Percentiles rank a stretch among this genome's conserved stretches.
These are phyloP conservation scores for Thalassiosira livingstoniorum DNA, from an alignment of 352 stramenopile genomes.

Conservation along the genomic window DNA sequence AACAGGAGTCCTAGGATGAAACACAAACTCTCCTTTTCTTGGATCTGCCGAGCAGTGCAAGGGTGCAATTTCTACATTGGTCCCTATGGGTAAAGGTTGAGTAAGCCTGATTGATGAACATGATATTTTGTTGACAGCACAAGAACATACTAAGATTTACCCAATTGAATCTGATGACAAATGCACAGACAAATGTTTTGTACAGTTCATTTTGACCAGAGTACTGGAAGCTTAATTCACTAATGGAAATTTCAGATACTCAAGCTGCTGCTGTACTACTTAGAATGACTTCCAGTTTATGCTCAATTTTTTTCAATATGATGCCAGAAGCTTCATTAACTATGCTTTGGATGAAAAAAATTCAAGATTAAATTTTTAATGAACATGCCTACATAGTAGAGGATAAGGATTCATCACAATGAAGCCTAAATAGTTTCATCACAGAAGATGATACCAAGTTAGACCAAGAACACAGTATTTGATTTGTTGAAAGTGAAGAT, in stretches of 20 bases:
- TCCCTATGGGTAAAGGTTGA: slow-evolving; percentile 47
- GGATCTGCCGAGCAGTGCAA: slow-evolving; percentile 43
- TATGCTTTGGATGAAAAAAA: slow-evolving; percentile 23
- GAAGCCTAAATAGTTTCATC: no score
- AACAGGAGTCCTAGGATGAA: slow-evolving; percentile 24
- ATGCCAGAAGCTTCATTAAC: slow-evolving; percentile 29
- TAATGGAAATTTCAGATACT: slow-evolving; percentile 48
- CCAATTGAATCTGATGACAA: slow-evolving; percentile 37
- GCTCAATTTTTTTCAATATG: slow-evolving; percentile 14
- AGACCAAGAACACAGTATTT: no score
- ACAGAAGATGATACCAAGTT: no score
- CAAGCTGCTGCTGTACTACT: slow-evolving; percentile 36
- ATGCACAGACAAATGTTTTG: slow-evolving; percentile 17
- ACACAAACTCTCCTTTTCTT: slow-evolving; percentile 36
- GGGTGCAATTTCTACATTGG: slow-evolving; percentile 39
- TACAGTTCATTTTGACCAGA: slow-evolving; percentile 42
- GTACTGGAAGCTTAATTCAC: slow-evolving; percentile 42
- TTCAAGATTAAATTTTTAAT: no score
- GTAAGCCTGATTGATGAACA: slow-evolving; percentile 11
- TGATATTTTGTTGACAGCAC: slow-evolving; percentile 37
- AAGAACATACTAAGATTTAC: slow-evolving; percentile 35
- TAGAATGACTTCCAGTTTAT: slow-evolving; percentile 9
- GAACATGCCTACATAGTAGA: no score
- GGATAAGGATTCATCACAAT: no score
- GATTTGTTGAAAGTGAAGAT: no score